Conservation (phyloP, 208 protist species). For the Baffinella frigidus region DNA sequence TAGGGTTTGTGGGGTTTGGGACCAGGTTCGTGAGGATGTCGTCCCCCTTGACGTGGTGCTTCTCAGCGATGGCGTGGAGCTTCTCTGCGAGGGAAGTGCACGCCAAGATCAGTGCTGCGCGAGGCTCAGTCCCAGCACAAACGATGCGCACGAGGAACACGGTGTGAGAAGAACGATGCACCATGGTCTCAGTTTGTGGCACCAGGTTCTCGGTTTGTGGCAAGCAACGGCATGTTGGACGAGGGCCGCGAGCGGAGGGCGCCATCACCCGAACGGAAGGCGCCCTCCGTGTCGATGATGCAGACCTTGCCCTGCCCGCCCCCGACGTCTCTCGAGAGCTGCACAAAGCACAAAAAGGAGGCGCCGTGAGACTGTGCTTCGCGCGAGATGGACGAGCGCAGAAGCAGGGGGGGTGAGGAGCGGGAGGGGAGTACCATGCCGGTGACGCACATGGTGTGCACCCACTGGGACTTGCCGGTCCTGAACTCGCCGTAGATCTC, state of each 20-base stretch:
- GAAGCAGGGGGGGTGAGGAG: too few species aligned
- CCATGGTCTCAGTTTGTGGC: too few species aligned
- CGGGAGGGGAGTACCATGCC: slow-evolving; percentile 21
- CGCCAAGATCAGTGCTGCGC: too few species aligned
- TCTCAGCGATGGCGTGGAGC: slow-evolving; percentile 70
- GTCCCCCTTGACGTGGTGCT: slow-evolving; percentile 68
- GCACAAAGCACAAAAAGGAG: not conserved
- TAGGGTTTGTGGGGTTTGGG: too few species aligned
- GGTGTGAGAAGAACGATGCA: too few species aligned
- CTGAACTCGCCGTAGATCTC: slow-evolving; percentile 76
- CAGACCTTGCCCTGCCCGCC: slow-evolving; percentile 65
- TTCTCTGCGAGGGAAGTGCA: too few species aligned
- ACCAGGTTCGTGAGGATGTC: slow-evolving; percentile 51
- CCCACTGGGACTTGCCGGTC: slow-evolving; percentile 72
- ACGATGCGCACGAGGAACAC: too few species aligned
- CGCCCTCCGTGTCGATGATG: slow-evolving; percentile 76
- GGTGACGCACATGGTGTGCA: slow-evolving; percentile 71
- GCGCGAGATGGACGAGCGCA: not conserved
- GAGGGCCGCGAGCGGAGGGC: too few species aligned
- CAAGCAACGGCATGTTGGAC: too few species aligned
- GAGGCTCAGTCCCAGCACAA: too few species aligned
- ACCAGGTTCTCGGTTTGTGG: too few species aligned
- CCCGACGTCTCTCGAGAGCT: slow-evolving; percentile 38
- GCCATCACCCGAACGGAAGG: slow-evolving; percentile 69
- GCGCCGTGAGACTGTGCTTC: not conserved